These are phyloP conservation scores for Ogataea sp. DNA, from an alignment of 805 yeast species.

Conservation along the genomic window DNA sequence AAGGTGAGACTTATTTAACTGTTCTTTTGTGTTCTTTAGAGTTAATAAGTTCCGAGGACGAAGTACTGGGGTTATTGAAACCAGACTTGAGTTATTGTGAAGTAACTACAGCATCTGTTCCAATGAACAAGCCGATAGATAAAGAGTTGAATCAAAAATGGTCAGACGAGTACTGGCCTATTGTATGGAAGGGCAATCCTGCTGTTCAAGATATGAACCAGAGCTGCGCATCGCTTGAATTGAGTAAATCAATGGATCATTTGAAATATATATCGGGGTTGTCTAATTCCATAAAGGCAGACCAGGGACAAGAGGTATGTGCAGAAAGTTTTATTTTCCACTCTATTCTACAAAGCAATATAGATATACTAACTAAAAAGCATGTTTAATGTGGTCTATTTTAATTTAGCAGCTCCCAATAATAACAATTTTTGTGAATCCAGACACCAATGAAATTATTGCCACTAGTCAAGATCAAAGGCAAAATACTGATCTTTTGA, in stretches of 20 bases:
- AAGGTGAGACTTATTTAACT: conserved; percentile 4
- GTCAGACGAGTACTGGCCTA: conserved; percentile 75
- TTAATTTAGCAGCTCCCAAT: conserved; percentile 24
- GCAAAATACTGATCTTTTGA: conserved; percentile 38
- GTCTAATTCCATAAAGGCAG: background rate
- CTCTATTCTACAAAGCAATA: too few relatives aligned
- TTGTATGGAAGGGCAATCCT: conserved; percentile 92
- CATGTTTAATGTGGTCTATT: too few relatives aligned
- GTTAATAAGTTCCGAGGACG: background rate
- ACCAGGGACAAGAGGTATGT: background rate
- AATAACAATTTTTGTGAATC: conserved; percentile 56
- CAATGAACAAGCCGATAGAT: conserved; percentile 58
- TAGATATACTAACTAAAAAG: too few relatives aligned
- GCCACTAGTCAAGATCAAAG: conserved; percentile 34
- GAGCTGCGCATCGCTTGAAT: conserved; percentile 29
- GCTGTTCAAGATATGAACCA: conserved; percentile 60
- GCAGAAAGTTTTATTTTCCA: too few relatives aligned
- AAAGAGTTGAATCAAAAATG: conserved; percentile 60
- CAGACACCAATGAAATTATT: conserved; percentile 32
- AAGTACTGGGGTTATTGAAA: background rate
- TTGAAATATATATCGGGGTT: conserved; percentile 18
- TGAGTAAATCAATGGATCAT: conserved; percentile 30
- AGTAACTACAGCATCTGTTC: conserved; percentile 32
- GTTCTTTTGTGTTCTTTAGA: conserved; percentile 6
- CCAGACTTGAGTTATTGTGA: conserved; percentile 11